A percentile compares a stretch with the other conserved stretches of the same genome.
Conservation (phyloP, 2,329 filamentous ascomycete species). For the Capronia americana region DNA sequence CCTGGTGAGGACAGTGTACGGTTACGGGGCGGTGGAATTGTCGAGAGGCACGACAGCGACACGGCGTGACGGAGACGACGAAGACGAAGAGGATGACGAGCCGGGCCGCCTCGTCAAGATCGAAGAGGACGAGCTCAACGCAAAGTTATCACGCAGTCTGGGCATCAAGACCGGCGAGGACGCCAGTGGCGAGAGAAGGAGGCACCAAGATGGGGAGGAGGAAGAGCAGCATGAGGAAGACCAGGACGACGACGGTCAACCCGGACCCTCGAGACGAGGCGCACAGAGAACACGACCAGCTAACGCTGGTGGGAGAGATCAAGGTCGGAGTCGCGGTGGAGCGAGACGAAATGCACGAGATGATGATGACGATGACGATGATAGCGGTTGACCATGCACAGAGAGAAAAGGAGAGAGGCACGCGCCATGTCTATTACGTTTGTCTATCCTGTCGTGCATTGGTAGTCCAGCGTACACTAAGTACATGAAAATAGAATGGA, state of each 20-base stretch:
- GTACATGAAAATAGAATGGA: background rate
- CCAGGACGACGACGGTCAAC: constrained; percentile 4
- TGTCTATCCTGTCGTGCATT: constrained; percentile 1
- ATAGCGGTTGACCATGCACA: background rate
- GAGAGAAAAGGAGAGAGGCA: background rate
- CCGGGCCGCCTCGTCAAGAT: constrained; percentile 41
- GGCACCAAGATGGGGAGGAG: background rate
- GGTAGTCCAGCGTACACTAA: constrained; percentile 1
- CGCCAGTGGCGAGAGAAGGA: background rate
- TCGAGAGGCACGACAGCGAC: constrained; percentile 21
- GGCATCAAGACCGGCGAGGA: constrained; percentile 51
- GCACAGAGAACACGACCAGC: background rate
- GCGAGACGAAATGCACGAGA: constrained; percentile 2
- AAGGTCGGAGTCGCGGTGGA: background rate
- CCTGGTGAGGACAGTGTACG: constrained; percentile 67
- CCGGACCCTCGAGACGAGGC: constrained; percentile 15
- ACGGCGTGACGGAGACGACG: constrained; percentile 29
- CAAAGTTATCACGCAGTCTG: constrained; percentile 67
- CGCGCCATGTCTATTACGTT: constrained; percentile 7
- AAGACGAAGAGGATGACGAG: constrained; percentile 58
- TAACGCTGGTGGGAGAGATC: background rate
- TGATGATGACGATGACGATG: constrained; percentile 4
- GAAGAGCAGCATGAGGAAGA: background rate
- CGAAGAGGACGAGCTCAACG: constrained; percentile 60
- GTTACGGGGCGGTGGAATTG: constrained; percentile 39